Evolutionary conservation across 1,284 basidiomycete genomes (phyloP).

Genomic region (Fomitopsis pinicola): DNA sequence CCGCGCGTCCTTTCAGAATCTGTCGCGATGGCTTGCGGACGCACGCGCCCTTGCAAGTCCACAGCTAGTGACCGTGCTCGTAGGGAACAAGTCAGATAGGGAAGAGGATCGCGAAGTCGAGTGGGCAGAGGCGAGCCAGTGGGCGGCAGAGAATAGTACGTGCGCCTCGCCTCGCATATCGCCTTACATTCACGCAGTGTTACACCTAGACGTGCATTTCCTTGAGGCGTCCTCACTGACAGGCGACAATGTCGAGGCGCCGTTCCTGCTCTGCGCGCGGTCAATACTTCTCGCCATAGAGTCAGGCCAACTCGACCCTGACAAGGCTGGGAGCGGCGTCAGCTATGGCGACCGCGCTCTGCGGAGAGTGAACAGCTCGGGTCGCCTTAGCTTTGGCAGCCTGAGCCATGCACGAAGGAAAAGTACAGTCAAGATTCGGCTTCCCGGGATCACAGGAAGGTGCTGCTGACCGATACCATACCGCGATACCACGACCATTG

Average conservation of each 20-base stretch:
- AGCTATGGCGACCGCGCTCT: conserved; percentile 94
- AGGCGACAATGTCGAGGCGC: conserved; percentile 92
- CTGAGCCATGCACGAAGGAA: conserved; percentile 58
- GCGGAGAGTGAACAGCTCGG: conserved; percentile 80
- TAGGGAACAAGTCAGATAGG: conserved; percentile 93
- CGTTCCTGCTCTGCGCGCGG: conserved; percentile 87
- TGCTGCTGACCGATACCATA: conserved; percentile 26
- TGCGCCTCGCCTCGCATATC: not conserved
- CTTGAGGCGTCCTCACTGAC: conserved; percentile 90
- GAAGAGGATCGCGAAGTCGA: conserved; percentile 95
- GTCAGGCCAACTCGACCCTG: conserved; percentile 87
- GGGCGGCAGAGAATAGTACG: conserved; percentile 91
- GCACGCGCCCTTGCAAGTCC: conserved; percentile 86
- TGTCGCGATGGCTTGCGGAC: conserved; percentile 88
- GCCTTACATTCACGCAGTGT: not conserved
- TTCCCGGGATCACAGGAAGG: conserved; percentile 47
- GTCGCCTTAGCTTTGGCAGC: conserved; percentile 77
- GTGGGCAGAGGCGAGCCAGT: conserved; percentile 89
- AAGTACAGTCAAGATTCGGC: conserved; percentile 52
- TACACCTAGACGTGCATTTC: conserved; percentile 75
- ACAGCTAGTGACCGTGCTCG: conserved; percentile 86
- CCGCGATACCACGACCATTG: not conserved
- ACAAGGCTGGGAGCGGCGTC: conserved; percentile 90
- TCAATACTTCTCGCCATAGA: conserved; percentile 94
- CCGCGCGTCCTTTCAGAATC: conserved; percentile 76